These are phyloP conservation scores for Neonectria neomacrospora DNA, from an alignment of 2,329 filamentous ascomycete genomes.

Conservation along the genomic window DNA sequence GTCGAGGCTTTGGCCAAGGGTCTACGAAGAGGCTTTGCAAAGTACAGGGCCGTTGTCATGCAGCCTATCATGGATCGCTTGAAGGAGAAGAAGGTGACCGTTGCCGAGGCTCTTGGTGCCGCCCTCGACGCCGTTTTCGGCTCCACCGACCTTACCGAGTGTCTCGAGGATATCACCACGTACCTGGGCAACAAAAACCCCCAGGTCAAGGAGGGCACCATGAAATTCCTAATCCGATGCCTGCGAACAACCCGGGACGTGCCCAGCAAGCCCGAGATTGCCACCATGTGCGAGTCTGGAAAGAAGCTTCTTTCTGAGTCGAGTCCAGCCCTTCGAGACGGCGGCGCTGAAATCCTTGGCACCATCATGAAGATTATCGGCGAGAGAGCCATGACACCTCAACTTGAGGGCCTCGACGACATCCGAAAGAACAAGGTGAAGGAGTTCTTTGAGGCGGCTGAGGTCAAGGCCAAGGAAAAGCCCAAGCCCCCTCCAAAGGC, in stretches of 20 bases:
- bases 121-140: constrained; percentile 79
- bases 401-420: constrained; percentile 92
- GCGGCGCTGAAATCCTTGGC: constrained; percentile 90
- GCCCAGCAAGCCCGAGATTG: constrained; percentile 85
- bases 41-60: constrained; percentile 84
- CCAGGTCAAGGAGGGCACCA: constrained; percentile 94
- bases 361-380: constrained; percentile 99
- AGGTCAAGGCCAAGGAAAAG: constrained; percentile 68
- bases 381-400: constrained; percentile 92
- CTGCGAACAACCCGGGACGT: constrained; percentile 85
- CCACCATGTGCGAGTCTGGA: constrained; percentile 83
- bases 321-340: constrained; percentile 84
- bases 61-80: constrained; percentile 92
- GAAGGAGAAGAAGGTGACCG: constrained; percentile 95
- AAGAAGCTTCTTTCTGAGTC: constrained; percentile 94
- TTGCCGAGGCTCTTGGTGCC: constrained; percentile 86
- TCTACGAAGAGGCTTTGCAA: constrained; percentile 79
- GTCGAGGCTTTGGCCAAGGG: constrained; percentile 91
- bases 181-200: constrained; percentile 95
- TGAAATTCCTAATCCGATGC: constrained; percentile 91
- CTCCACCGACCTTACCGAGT: constrained; percentile 80
- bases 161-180: constrained; percentile 88
- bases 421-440: constrained; percentile 96
- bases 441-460: constrained; percentile 80
- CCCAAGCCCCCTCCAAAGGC: constrained; percentile 71